A percentile compares a stretch with the other conserved stretches of the same genome.
Evolutionary conservation across 2,329 filamentous ascomycete species (phyloP).

Genomic region (Neospermospora avenae): DNA sequence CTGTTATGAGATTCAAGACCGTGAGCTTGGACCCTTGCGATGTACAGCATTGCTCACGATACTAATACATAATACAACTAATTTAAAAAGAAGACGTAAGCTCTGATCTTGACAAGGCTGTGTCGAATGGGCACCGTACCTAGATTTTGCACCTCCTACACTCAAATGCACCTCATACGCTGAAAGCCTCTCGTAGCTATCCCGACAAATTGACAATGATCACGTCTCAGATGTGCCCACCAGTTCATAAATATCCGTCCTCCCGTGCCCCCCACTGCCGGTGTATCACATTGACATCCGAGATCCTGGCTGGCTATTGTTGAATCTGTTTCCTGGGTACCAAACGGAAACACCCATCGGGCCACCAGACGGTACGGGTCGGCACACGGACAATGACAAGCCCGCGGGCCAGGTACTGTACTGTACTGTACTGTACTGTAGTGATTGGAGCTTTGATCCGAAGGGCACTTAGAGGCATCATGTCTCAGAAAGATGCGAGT

Average conservation of each 20-base stretch:
- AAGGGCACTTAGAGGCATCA: no score
- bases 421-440: no score
- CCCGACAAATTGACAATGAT: not conserved
- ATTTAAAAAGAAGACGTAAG: not conserved
- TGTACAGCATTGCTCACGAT: constrained; percentile 11
- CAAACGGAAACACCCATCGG: not conserved
- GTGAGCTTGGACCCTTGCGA: not conserved
- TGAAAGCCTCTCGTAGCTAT: no score
- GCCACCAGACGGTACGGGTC: no score
- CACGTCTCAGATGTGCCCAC: not conserved
- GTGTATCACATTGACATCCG: constrained; percentile 6
- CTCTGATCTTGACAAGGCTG: not conserved
- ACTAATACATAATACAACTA: constrained; percentile 14
- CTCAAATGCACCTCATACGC: no score
- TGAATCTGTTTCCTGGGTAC: not conserved
- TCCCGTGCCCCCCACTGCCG: not conserved
- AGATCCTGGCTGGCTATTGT: not conserved
- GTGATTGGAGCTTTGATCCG: no score
- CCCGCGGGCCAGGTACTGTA: no score
- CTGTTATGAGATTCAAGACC: not conserved
- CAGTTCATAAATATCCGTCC: not conserved
- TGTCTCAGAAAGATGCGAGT: no score
- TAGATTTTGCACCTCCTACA: no score
- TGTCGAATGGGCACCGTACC: not conserved
- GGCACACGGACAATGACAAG: no score